Base-by-base conservation (phyloP, 2,329 filamentous ascomycete genomes). In the Onygenales sp. region DNA sequence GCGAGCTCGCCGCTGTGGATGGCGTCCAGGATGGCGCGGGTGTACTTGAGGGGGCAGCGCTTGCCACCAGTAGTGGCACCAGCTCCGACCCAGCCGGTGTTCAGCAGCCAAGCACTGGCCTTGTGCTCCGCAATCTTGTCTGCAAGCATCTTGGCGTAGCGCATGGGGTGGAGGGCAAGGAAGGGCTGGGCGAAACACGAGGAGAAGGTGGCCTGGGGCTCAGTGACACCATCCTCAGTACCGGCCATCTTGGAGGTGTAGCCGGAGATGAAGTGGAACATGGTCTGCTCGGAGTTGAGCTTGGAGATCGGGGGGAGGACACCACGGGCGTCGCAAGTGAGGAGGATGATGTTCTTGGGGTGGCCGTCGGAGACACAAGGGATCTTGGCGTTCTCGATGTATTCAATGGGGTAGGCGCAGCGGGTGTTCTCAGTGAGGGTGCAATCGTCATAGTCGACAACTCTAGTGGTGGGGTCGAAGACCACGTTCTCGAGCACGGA, bases 221-320 rank as follows among this genome's bases (percentile, higher is more conserved):
- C 93, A 8, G 88, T 94, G 60, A 98, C 84, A 67, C 93, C 93
- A 61, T 96, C 89, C 77, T 98, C 93, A 36, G 93, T 98, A 67
- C 93, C 93, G 60, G 93, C 93, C 93, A 98, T 98, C 85, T 98
- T 98, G 69, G 92, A 97, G 59, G 93, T 98, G 82, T 98, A 98
- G 64, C 93, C 93, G 14, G 88, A 95, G 76, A 98, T 98, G 84
- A 98, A 98, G 82, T 98, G 93, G 86, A 97, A 98, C 92, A 98
- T 97, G 73, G 90, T 95, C 78, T 97, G 93, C 66, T 88, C 84
- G 60, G 86, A 83, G 79, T 87, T 84, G 70, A 98, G 86, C 81
- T 97, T 97, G 66, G 90, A 96, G 76, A 98, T 97, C 48, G 93
- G 93, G 54, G 93, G 93, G 53, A 98, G 84, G 49, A 98, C 93